Evolutionary conservation across 345 rosid species (phyloP).

Genomic region (Citrus inodora): DNA sequence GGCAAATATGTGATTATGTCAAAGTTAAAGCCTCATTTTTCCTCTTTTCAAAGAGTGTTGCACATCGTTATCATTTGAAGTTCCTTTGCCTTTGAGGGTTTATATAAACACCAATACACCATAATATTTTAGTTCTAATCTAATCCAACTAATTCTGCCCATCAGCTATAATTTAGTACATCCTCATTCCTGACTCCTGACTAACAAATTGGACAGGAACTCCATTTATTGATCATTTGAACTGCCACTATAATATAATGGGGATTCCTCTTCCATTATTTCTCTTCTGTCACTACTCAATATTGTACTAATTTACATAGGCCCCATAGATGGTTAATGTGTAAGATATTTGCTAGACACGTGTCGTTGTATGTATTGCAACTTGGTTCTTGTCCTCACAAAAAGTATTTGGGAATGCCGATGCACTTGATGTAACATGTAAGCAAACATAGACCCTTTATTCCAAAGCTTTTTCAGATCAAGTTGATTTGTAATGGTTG

Average conservation of each 20-base stretch:
- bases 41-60: neutral
- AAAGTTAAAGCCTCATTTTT: neutral
- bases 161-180: no score
- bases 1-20: no score
- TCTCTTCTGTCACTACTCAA: neutral
- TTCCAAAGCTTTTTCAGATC: constrained; percentile 10
- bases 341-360: neutral
- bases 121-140: neutral
- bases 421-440: constrained; percentile 1
- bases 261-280: neutral
- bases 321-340: neutral
- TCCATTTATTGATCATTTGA: no score
- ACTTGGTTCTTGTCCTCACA: constrained; percentile 16
- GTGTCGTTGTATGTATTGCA: constrained; percentile 8
- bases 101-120: neutral
- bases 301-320: neutral
- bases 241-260: no score
- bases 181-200: neutral
- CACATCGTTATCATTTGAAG: neutral
- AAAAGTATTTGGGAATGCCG: constrained; percentile 8
- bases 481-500: neutral
- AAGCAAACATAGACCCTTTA: neutral
- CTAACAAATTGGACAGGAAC: neutral
- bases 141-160: neutral
- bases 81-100: neutral